Base-by-base conservation (phyloP, 352 stramenopile species). In the Globisporangium canariense region DNA sequence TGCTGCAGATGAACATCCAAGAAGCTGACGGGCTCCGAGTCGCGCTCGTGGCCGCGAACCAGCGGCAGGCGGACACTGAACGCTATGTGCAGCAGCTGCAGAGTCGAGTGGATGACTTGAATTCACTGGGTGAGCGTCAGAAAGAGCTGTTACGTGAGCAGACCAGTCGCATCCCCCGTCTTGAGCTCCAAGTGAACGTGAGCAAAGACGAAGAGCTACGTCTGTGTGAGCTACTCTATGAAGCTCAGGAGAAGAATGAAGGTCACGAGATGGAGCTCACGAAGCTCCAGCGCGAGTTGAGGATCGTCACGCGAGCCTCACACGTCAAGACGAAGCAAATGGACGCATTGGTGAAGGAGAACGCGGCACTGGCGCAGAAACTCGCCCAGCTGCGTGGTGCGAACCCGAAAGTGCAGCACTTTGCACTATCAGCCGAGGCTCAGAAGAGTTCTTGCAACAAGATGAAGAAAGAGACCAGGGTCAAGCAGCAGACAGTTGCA, bases 181-280 rank as follows among this genome's bases (percentile, higher is more conserved):
- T 54, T 2, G 9, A 50, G 51, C 57, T 56, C 14, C 34, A 57
- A 30, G 40, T 69, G 9, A 45, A 28, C 4, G n/a, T 38, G 22
- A 58, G 46, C 25, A 11, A 40, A 14, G 51, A 61, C 4, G 64
- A 74, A 61, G 32, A 59, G 4, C n/a, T 20, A 22, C 14, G 60
- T 6, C 22, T 75, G 30, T 58, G 56, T 30, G 60, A 66, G 22
- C 34, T 75, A 1, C 38, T 74, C n/a, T 74, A 69, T 34, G 68
- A 61, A 9, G 47, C 55, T 18, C 59, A 71, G 43, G 64, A 71
- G 25, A 60, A 52, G 38, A 49, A 46, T 18, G 68, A 65, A 52
- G n/a, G 28, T 1, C 58, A 57, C 8, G 38, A 60, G 25, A 22
- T 22, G 30, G 53, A 67, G 18, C 11, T 62, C 10, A 30, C 9